Base-by-base conservation (phyloP, 1,284 basidiomycete species). In the Ganoderma multipileum region DNA sequence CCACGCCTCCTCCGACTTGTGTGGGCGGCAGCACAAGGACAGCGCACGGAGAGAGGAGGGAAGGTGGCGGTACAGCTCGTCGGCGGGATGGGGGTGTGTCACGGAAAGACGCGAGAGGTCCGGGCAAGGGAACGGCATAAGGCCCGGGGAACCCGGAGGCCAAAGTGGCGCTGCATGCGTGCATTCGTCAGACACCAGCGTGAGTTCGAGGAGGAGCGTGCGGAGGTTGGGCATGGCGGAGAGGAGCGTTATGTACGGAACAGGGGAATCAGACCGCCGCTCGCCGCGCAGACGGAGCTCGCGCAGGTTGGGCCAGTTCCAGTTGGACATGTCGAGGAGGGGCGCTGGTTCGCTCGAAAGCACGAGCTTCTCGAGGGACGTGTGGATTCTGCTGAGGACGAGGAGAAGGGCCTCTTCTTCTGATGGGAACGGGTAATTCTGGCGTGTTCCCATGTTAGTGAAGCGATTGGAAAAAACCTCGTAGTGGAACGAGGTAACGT, bases 81-180 rank as follows among this genome's bases (percentile, higher is more conserved):
- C 58, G 18, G 60, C 58, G 2, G 58, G 44, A 28, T 54, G 58
- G 5, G 64, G 64, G 26, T 66, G 60, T 3, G 64, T 26, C 6
- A 66, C 14, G 20, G 55, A 36, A 4, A 64, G 55, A 28, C 33
- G 28, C 3, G 14, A 18, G 18, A 57, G 55, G 28, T 36, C 30
- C 30, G 28, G 55, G 16, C 55, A 36, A 28, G 55, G 55, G 6
- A 57, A 36, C 54, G 26, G 20, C 52, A 54, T 54, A 1, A 2
- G n/a, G n/a, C n/a, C n/a, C n/a, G n/a, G 26, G 0, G 28, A 30
- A 26, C 26, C 52, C 12, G 26, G 26, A 30, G 52, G 52, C 52
- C 52, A 30, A 14, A 28, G 52, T 5, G 52, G 52, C 23, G 11
- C 26, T 12, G 52, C 28, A 30, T 16, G 52, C 23, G 7, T 30